Percentiles rank a stretch among this genome's conserved stretches.
These are phyloP conservation scores for Moesziomyces parantarcticus DNA, from an alignment of 1,284 basidiomycete species.

Conservation along the genomic window DNA sequence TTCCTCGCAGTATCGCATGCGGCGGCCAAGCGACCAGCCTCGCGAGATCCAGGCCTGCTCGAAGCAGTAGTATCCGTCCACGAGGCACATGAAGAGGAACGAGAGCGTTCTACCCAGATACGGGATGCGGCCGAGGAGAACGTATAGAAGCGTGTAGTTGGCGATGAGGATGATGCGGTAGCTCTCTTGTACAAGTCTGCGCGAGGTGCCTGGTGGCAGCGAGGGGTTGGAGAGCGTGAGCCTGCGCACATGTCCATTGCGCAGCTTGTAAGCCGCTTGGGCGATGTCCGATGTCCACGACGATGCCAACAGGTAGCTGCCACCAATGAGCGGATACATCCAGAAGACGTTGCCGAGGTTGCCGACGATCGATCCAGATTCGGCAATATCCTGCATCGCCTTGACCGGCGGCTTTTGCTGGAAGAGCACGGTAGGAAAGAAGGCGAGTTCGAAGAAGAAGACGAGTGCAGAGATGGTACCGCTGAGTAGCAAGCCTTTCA, in stretches of 20 bases:
- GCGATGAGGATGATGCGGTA: constrained; percentile 58
- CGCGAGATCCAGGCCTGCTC: constrained; percentile 64
- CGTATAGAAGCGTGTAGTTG: constrained; percentile 58
- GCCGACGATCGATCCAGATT: constrained; percentile 29
- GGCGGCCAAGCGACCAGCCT: constrained; percentile 51
- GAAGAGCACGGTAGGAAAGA: constrained; percentile 61
- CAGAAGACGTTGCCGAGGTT: constrained; percentile 57
- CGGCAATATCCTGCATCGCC: constrained; percentile 9
- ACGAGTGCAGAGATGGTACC: constrained; percentile 54
- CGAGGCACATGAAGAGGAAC: constrained; percentile 63
- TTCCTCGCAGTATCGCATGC: constrained; percentile 65
- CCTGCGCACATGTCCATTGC: constrained; percentile 28
- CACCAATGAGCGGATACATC: constrained; percentile 65
- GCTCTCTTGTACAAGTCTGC: constrained; percentile 53
- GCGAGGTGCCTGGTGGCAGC: constrained; percentile 42
- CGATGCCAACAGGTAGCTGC: constrained; percentile 63
- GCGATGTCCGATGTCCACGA: constrained; percentile 64
- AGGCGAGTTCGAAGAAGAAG: constrained; percentile 63
- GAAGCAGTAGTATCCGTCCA: constrained; percentile 67
- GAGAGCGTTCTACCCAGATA: constrained; percentile 54
- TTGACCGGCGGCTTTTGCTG: constrained; percentile 16
- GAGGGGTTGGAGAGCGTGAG: constrained; percentile 38
- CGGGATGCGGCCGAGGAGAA: constrained; percentile 53
- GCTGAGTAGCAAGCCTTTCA: constrained; percentile 63
- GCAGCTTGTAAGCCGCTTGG: constrained; percentile 56